Evolutionary conservation across 371 early-diverging fungal genomes (phyloP), one percentile per base, ranked within the genome.

Genomic region (Blakeslea trispora): DNA sequence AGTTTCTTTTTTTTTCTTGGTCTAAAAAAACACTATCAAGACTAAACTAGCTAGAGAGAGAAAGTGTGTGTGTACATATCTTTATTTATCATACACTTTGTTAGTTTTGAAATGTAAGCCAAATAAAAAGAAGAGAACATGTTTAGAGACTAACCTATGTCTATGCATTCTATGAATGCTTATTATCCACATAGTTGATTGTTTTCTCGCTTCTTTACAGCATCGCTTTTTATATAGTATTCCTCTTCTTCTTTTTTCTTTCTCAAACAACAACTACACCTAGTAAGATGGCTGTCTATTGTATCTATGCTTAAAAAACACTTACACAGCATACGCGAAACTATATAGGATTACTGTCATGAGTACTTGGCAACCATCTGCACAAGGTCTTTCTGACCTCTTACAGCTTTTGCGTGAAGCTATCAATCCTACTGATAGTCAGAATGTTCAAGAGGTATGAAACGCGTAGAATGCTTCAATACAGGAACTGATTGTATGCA

Each of bases 331-430:
- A 1, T 3, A 47, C 15, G 24, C 18, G 35, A 44, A 54, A 41
- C 37, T 37, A 15, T 39, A 61, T 9, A 37, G 37, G 9, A 13
- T 37, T 14, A 13, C 9, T 37, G 41, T 35, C 43, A 78, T 78
- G 79, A 75, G 73, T 55, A 53, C 55, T 43, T 78, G 79, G 79
- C 79, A 75, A 57, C 79, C 79, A 18, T 69, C 69, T 43, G 66
- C 71, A 43, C 73, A 78, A 69, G 79, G 79, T 59, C 73, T 78
- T 60, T 63, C 69, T 48, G 79, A 78, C 59, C 66, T 78, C 28
- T 62, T 78, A 55, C 65, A 75, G 43, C 68, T 78, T 49, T 63
- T 78, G 18, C 71, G 69, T 47, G 75, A 78, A 58, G 79, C 79
- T 44, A 61, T 78, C 41, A 72, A 67, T 48, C 79, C 79, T 14